Evolutionary conservation across 352 stramenopile species (phyloP).

Genomic region (Phytopythium boreale): DNA sequence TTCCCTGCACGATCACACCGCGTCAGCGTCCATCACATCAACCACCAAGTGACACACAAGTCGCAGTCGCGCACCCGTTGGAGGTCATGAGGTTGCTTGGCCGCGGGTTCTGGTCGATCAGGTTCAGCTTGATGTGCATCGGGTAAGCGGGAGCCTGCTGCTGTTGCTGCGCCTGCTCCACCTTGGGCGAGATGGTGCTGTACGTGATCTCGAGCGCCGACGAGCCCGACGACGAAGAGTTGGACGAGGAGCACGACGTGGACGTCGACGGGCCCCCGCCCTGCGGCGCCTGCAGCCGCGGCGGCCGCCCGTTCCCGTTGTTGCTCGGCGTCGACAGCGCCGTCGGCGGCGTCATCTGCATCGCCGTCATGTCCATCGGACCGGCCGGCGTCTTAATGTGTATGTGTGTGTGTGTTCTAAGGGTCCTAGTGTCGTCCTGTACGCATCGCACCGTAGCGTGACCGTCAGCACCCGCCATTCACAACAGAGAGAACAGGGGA

Average conservation of each 20-base stretch:
- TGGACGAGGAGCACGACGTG: not conserved
- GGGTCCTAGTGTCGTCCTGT: too few species aligned
- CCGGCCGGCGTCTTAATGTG: not conserved
- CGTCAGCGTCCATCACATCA: not conserved
- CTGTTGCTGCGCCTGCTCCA: conserved; percentile 47
- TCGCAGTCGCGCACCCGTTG: conserved; percentile 22
- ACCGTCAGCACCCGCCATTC: not conserved
- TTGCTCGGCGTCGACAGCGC: conserved; percentile 8
- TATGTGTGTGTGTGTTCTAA: not conserved
- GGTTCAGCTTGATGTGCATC: conserved; percentile 85
- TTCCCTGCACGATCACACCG: conserved; percentile 25
- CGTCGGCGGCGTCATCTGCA: conserved; percentile 7
- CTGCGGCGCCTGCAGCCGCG: conserved; percentile 10
- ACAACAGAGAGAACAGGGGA: not conserved
- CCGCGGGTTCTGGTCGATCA: conserved; percentile 74
- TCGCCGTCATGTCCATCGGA: conserved; percentile 10
- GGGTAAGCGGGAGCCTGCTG: conserved; percentile 29
- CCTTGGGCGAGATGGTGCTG: conserved; percentile 77
- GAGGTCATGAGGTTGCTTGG: conserved; percentile 35
- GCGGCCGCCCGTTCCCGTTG: conserved; percentile 12
- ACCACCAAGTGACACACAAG: not conserved
- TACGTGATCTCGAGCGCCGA: conserved; percentile 73
- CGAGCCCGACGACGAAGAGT: conserved; percentile 4
- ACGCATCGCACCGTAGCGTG: too few species aligned
- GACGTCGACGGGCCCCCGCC: not conserved